Percentiles rank a stretch among this genome's conserved stretches.
phyloP scores from a whole-genome alignment of 169 alveolate species.

The Plasmodium cynomolgi region DNA sequence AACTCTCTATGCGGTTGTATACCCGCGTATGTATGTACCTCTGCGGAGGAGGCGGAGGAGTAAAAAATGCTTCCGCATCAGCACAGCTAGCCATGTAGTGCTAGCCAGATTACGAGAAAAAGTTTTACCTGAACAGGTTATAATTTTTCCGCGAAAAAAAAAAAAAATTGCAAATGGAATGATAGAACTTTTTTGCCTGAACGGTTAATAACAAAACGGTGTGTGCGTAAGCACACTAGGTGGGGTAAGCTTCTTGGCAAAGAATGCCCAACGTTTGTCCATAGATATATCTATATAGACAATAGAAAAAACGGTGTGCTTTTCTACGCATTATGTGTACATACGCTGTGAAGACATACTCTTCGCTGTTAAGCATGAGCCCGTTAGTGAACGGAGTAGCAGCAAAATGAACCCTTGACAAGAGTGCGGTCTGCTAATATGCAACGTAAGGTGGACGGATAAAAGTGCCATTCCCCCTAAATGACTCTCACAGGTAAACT shows the following conservation, averaged over 20 bases:
- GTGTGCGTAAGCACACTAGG: background rate
- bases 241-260: background rate
- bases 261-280: background rate
- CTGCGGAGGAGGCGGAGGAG: background rate
- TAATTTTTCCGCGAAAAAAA: background rate
- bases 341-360: background rate
- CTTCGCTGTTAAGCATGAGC: background rate
- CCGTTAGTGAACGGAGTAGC: background rate
- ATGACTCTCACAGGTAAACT: background rate
- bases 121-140: background rate
- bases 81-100: background rate
- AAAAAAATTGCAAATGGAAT: background rate
- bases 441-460: background rate
- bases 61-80: background rate
- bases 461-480: background rate
- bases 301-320: background rate
- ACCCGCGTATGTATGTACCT: background rate
- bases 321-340: background rate
- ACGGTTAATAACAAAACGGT: background rate
- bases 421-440: background rate
- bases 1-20: background rate
- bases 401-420: background rate
- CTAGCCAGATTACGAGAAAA: background rate
- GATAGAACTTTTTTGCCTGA: background rate
- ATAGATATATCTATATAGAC: background rate